Conservation (phyloP, 768 basidiomycete genomes). For the Boletus sp. region DNA sequence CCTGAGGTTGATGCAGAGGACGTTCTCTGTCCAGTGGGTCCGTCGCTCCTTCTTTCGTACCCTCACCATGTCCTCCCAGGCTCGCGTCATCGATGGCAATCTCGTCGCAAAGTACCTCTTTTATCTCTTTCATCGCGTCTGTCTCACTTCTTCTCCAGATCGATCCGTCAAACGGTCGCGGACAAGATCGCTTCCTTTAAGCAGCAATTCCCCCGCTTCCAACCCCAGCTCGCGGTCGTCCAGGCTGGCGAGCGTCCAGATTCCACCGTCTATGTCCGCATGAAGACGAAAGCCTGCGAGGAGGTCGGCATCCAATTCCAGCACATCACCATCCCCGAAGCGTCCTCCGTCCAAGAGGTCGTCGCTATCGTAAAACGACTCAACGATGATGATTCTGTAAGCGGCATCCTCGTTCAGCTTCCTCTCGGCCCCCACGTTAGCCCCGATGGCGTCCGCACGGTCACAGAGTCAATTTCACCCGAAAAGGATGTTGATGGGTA, state of each 20-base stretch:
- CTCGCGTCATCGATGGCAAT: slow-evolving; percentile 78
- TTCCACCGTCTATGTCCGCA: slow-evolving; percentile 90
- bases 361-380: slow-evolving; percentile 75
- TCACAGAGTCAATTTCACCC: slow-evolving; percentile 93
- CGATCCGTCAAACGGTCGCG: slow-evolving; percentile 77
- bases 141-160: slow-evolving; percentile 44
- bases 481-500: slow-evolving; percentile 98
- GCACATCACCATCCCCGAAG: slow-evolving; percentile 72
- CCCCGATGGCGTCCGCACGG: slow-evolving; percentile 78
- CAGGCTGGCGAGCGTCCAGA: slow-evolving; percentile 93
- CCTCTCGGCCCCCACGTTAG: slow-evolving; percentile 84
- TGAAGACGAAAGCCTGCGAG: slow-evolving; percentile 95
- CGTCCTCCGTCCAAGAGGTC: slow-evolving; percentile 70
- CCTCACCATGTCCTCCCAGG: slow-evolving; percentile 40
- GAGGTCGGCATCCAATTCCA: slow-evolving; percentile 89
- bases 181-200: slow-evolving; percentile 63
- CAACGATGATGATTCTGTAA: slow-evolving; percentile 78
- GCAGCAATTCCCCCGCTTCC: slow-evolving; percentile 78
- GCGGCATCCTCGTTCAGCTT: slow-evolving; percentile 93
- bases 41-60: slow-evolving; percentile 20
- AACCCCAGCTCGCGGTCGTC: slow-evolving; percentile 86
- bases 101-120: slow-evolving; percentile 73
- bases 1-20: slow-evolving; percentile 4
- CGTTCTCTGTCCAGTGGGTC: neutral
- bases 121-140: slow-evolving; percentile 6